Conservation (phyloP, 2,329 filamentous ascomycete genomes). For the Colletotrichum lindemuthianum region DNA sequence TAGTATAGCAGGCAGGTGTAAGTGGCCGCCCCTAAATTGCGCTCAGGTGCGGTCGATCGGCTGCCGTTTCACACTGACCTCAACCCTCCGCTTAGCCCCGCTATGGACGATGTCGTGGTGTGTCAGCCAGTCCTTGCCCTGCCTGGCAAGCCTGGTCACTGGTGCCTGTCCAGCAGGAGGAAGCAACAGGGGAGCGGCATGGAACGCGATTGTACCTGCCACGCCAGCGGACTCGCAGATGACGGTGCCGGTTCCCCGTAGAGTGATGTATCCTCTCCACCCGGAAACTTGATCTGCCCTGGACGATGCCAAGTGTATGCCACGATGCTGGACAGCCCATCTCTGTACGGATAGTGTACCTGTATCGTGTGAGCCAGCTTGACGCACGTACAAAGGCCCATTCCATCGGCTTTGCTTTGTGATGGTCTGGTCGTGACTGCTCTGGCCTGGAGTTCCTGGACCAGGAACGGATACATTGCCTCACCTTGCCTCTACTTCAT, state of each 20-base stretch:
- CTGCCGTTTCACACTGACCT: constrained; percentile 35
- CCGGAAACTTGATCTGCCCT: constrained; percentile 22
- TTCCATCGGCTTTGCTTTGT: too few relatives aligned
- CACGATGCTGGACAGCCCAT: too few relatives aligned
- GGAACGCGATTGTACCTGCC: neutral
- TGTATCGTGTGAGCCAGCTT: too few relatives aligned
- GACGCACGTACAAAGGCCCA: too few relatives aligned
- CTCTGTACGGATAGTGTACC: too few relatives aligned
- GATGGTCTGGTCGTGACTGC: too few relatives aligned
- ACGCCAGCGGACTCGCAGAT: neutral
- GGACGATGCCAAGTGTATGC: neutral
- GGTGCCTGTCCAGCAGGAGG: neutral
- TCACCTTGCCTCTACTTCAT: too few relatives aligned
- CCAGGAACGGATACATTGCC: too few relatives aligned
- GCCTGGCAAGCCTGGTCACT: constrained; percentile 10
- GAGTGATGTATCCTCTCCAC: constrained; percentile 23
- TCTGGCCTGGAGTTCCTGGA: too few relatives aligned
- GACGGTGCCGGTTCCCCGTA: constrained; percentile 1
- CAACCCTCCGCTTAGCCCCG: constrained; percentile 33
- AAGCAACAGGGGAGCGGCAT: neutral
- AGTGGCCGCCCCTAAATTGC: constrained; percentile 4
- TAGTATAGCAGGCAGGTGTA: too few relatives aligned
- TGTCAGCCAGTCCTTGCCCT: constrained; percentile 30
- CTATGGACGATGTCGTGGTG: constrained; percentile 21
- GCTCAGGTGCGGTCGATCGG: constrained; percentile 25